These are phyloP conservation scores for Mycena crocata DNA, from an alignment of 768 basidiomycete genomes.

Conservation along the genomic window DNA sequence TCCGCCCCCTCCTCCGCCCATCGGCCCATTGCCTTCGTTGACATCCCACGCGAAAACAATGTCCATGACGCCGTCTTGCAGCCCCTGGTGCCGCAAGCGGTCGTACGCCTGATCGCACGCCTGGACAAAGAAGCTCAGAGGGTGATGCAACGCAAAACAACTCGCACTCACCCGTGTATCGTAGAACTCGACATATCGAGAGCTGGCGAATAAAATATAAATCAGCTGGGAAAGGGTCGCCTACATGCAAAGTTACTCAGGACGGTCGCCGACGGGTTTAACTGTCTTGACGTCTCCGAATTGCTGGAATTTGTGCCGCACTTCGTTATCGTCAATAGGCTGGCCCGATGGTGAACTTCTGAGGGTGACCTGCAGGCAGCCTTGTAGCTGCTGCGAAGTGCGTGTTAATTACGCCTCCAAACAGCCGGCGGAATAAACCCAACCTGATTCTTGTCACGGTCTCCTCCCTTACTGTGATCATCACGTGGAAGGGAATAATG, in stretches of 20 bases:
- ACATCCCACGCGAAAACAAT: constrained; percentile 89
- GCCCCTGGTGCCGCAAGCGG: constrained; percentile 78
- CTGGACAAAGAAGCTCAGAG: constrained; percentile 46
- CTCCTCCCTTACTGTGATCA: constrained; percentile 75
- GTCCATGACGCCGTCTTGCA: constrained; percentile 91
- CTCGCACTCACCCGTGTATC: constrained; percentile 77
- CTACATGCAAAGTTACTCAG: constrained; percentile 59
- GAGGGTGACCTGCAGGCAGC: constrained; percentile 83
- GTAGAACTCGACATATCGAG: constrained; percentile 93
- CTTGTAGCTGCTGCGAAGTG: constrained; percentile 76
- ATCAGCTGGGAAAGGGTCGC: background rate
- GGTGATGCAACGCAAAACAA: background rate
- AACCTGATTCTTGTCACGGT: constrained; percentile 89
- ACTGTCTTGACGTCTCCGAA: constrained; percentile 93
- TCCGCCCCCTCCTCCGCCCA: constrained; percentile 50
- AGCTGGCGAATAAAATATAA: constrained; percentile 57
- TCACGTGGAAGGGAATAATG: constrained; percentile 96
- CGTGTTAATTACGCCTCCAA: background rate
- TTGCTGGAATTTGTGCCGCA: constrained; percentile 86
- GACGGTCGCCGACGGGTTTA: constrained; percentile 69
- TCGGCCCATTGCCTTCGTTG: constrained; percentile 62
- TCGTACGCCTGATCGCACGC: constrained; percentile 86
- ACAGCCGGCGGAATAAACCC: constrained; percentile 18
- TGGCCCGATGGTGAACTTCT: constrained; percentile 76
- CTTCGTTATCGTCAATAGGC: constrained; percentile 84